These are phyloP conservation scores for Clarireedia monteithiana DNA, from an alignment of 2,329 filamentous ascomycete genomes.

Conservation along the genomic window DNA sequence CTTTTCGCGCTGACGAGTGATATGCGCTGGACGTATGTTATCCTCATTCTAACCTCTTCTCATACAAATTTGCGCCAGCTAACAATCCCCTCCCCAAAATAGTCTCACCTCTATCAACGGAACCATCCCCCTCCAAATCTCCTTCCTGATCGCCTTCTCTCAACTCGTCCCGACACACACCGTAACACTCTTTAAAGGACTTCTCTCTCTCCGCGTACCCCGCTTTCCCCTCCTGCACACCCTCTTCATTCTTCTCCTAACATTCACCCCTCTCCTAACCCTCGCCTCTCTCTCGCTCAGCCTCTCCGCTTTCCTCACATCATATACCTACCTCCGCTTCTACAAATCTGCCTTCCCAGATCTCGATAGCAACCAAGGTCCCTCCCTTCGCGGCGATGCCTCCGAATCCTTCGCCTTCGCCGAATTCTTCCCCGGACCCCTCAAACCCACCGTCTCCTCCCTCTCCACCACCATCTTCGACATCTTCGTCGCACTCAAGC, in stretches of 20 bases:
- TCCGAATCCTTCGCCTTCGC: slow-evolving; percentile 95
- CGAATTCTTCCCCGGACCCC: slow-evolving; percentile 83
- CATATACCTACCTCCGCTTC: slow-evolving; percentile 95
- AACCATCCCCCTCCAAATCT: slow-evolving; percentile 80
- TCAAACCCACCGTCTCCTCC: slow-evolving; percentile 69
- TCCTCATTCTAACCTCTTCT: slow-evolving; percentile 12
- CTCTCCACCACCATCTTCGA: slow-evolving; percentile 70
- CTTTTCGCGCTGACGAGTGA: slow-evolving; percentile 64
- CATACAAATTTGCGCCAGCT: slow-evolving; percentile 25
- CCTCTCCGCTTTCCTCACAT: slow-evolving; percentile 73
- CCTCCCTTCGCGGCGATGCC: slow-evolving; percentile 74
- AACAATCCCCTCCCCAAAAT: slow-evolving; percentile 21
- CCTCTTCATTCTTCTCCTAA: slow-evolving; percentile 62
- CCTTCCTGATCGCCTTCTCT: slow-evolving; percentile 94
- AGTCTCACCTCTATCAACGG: slow-evolving; percentile 80
- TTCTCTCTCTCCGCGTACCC: slow-evolving; percentile 81
- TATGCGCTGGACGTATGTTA: slow-evolving; percentile 59
- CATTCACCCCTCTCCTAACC: slow-evolving; percentile 53
- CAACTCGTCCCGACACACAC: slow-evolving; percentile 97
- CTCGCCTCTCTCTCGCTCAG: slow-evolving; percentile 71
- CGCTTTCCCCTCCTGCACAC: slow-evolving; percentile 65
- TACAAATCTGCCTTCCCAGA: slow-evolving; percentile 72
- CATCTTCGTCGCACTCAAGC: slow-evolving; percentile 62
- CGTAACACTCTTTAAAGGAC: slow-evolving; percentile 82
- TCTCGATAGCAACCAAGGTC: slow-evolving; percentile 52